Conservation (phyloP, 2,329 filamentous ascomycete genomes). For the Aureobasidium lini region DNA sequence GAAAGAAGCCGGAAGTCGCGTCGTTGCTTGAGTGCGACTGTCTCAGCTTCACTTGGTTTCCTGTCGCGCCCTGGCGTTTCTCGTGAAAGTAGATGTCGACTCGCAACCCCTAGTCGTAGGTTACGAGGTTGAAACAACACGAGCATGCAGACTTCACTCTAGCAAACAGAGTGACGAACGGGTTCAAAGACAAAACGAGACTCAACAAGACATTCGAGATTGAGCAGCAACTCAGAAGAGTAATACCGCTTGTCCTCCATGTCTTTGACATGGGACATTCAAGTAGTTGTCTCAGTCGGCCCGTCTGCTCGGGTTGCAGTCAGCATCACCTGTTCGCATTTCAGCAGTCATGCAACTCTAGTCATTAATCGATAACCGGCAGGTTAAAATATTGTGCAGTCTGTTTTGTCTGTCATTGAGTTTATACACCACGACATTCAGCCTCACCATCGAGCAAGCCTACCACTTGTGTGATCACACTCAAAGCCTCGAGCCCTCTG, state of each 20-base stretch:
- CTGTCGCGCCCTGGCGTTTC: not conserved
- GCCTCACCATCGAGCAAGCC: not conserved
- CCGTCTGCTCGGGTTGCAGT: not conserved
- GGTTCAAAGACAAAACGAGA: not conserved
- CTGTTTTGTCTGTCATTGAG: not conserved
- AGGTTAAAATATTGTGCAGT: not conserved
- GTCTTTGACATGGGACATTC: not conserved
- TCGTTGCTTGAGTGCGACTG: not conserved
- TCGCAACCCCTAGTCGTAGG: not conserved
- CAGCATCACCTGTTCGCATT: not conserved
- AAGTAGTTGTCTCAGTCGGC: not conserved
- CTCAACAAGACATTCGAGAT: not conserved
- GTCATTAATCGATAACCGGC: not conserved
- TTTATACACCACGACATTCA: not conserved
- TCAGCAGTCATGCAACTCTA: not conserved
- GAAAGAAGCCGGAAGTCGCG: not conserved
- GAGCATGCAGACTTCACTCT: not conserved
- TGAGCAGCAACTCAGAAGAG: too few species aligned
- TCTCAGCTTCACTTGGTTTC: not conserved
- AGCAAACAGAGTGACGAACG: not conserved
- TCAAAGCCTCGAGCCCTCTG: too few species aligned
- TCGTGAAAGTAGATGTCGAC: not conserved
- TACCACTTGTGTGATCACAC: not conserved
- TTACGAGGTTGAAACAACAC: not conserved
- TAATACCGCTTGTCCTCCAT: too few species aligned